These are phyloP conservation scores for Clarireedia monteithiana DNA, from an alignment of 2,329 filamentous ascomycete species.

Conservation along the genomic window DNA sequence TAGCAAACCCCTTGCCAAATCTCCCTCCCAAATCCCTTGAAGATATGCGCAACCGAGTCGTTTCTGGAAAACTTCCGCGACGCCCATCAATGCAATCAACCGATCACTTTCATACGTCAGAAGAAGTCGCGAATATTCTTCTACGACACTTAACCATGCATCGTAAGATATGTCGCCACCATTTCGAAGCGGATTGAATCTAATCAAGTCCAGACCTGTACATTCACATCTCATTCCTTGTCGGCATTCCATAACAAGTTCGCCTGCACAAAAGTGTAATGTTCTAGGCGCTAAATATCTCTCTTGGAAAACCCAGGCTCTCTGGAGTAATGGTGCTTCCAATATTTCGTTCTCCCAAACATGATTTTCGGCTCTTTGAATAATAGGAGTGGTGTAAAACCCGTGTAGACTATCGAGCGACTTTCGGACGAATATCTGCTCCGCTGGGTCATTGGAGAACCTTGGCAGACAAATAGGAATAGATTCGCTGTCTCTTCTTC, in stretches of 20 bases:
- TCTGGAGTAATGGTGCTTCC: not conserved
- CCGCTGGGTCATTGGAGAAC: not conserved
- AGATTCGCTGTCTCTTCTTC: not conserved
- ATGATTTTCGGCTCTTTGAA: not conserved
- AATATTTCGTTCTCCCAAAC: no score
- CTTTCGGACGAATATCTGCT: not conserved
- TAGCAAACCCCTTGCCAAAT: not conserved
- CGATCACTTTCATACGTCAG: not conserved
- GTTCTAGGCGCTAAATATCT: not conserved
- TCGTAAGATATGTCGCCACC: not conserved
- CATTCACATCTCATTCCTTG: not conserved
- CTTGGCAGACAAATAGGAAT: not conserved
- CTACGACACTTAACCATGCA: not conserved
- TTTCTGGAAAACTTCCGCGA: not conserved
- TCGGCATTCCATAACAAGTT: not conserved
- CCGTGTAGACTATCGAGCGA: not conserved
- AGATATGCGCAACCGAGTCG: not conserved
- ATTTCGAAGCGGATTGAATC: not conserved
- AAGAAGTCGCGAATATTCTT: not conserved
- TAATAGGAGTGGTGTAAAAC: not conserved
- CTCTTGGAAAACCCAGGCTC: slow-evolving; percentile 1
- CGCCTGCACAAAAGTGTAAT: not conserved
- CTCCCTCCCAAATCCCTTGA: not conserved
- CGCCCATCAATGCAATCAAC: not conserved
- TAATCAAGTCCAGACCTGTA: not conserved